A percentile compares a stretch with the other conserved stretches of the same genome.
These are phyloP conservation scores for Nyctanthes arbortristis DNA, from an alignment of 257 asterid species.

Conservation along the genomic window DNA sequence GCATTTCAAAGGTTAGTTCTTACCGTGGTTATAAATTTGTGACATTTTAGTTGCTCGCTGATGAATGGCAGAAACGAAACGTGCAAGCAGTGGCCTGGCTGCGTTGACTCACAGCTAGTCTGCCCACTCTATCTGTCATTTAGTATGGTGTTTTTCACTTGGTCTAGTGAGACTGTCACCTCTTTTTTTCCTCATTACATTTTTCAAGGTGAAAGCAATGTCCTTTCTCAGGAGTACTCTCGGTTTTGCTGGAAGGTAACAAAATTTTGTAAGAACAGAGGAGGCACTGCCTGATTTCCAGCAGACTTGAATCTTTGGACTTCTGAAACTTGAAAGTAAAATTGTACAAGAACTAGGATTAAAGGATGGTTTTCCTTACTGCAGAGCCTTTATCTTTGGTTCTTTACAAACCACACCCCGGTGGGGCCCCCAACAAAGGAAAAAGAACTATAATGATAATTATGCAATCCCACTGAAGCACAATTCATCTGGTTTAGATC, in stretches of 20 bases:
- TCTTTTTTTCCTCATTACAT: background rate
- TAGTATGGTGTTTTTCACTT: background rate
- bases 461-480: background rate
- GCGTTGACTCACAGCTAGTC: too few species aligned
- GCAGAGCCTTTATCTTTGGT: background rate
- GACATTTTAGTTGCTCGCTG: background rate
- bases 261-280: background rate
- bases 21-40: background rate
- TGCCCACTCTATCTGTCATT: too few species aligned
- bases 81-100: background rate
- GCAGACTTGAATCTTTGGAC: background rate
- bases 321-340: background rate
- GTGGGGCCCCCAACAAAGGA: too few species aligned
- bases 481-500: background rate
- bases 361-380: background rate
- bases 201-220: background rate
- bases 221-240: background rate
- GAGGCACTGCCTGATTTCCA: background rate
- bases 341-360: background rate
- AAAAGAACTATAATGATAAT: too few species aligned
- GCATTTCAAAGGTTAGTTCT: background rate
- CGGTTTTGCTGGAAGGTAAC: background rate
- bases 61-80: background rate
- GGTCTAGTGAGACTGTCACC: background rate
- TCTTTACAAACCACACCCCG: too few species aligned